phyloP scores from a whole-genome alignment of 768 basidiomycete genomes.

The Boletus sp. region DNA sequence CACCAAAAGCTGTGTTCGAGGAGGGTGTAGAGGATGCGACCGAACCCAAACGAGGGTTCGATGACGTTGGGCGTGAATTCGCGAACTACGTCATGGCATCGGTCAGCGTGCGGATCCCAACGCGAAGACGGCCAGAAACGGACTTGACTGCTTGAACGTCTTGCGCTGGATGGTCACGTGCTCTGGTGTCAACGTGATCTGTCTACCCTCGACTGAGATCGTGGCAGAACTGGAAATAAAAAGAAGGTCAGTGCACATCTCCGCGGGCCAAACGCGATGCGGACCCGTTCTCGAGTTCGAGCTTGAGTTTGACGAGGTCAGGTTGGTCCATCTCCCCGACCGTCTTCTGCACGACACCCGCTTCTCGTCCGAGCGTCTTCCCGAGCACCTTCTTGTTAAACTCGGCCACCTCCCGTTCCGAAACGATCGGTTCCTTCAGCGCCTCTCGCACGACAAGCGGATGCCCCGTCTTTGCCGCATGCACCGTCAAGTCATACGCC shows the following conservation, averaged over 20 bases:
- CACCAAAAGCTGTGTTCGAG: slow-evolving; percentile 97
- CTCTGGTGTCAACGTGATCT: slow-evolving; percentile 70
- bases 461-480: slow-evolving; percentile 79
- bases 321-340: slow-evolving; percentile 69
- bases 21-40: slow-evolving; percentile 90
- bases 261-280: slow-evolving; percentile 21
- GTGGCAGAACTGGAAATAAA: slow-evolving; percentile 45
- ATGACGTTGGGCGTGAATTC: slow-evolving; percentile 98
- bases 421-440: slow-evolving; percentile 80
- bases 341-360: slow-evolving; percentile 59
- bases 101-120: slow-evolving; percentile 14
- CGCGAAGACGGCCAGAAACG: slow-evolving; percentile 26
- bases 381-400: slow-evolving; percentile 89
- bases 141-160: slow-evolving; percentile 85
- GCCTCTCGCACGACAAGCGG: slow-evolving; percentile 84
- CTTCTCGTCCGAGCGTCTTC: slow-evolving; percentile 84
- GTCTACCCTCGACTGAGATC: slow-evolving; percentile 60
- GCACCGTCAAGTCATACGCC: slow-evolving; percentile 93
- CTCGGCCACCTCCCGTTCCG: slow-evolving; percentile 74
- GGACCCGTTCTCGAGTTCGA: slow-evolving; percentile 73
- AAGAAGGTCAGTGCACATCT: slow-evolving; percentile 1
- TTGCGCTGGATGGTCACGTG: slow-evolving; percentile 76
- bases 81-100: slow-evolving; percentile 61
- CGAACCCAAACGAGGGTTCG: slow-evolving; percentile 97
- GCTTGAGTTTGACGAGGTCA: slow-evolving; percentile 62